A percentile compares a stretch with the other conserved stretches of the same genome.
Evolutionary conservation across 441 rosid species (phyloP).

Genomic region (Rhodomyrtus psidioides): DNA sequence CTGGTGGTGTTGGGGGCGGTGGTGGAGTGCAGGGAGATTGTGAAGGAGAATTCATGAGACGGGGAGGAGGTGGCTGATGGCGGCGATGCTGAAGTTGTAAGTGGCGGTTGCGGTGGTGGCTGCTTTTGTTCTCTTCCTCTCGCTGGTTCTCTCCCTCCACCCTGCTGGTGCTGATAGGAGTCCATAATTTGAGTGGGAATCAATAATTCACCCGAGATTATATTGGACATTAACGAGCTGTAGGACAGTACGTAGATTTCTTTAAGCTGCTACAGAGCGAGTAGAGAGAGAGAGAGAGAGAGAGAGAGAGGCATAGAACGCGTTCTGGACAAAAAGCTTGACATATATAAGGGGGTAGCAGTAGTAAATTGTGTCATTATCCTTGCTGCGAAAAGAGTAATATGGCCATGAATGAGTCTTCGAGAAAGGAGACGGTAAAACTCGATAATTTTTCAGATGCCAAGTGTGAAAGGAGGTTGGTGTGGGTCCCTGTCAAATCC

Average conservation of each 20-base stretch:
- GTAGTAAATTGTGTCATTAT: background rate
- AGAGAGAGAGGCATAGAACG: background rate
- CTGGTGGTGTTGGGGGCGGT: slow-evolving; percentile 16
- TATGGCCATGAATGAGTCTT: background rate
- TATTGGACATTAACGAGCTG: background rate
- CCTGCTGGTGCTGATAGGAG: slow-evolving; percentile 19
- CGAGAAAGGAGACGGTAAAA: background rate
- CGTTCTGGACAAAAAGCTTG: background rate
- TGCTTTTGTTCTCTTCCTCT: slow-evolving; percentile 12
- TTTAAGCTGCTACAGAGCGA: background rate
- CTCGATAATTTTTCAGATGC: background rate
- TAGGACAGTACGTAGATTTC: background rate
- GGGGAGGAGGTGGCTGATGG: slow-evolving; percentile 78
- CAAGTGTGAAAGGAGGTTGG: background rate
- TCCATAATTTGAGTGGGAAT: slow-evolving; percentile 31
- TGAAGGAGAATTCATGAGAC: slow-evolving; percentile 82
- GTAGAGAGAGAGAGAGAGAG: slow-evolving; percentile 11
- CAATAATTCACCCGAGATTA: background rate
- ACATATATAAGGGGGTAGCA: background rate
- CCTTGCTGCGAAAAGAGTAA: background rate
- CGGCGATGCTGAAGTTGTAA: slow-evolving; percentile 28
- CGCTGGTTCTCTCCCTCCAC: slow-evolving; percentile 23
- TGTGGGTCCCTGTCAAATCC: slow-evolving; percentile 43
- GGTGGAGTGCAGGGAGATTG: slow-evolving; percentile 56
- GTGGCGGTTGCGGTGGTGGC: background rate